Evolutionary conservation across 805 yeast genomes (phyloP), one percentile per base, ranked within the genome.

Genomic region (Yarrowia sp.): DNA sequence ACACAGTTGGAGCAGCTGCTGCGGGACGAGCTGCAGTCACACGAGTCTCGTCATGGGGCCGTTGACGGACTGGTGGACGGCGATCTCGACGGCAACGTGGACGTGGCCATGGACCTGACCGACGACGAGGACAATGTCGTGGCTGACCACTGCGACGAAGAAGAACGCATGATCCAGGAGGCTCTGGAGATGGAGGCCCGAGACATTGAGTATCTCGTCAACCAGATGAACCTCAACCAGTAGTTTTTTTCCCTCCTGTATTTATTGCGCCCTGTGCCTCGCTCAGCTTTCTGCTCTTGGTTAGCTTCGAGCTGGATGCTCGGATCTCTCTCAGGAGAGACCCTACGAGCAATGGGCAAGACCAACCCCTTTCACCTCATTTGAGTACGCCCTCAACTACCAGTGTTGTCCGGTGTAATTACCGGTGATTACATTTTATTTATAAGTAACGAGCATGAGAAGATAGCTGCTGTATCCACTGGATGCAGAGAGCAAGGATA

Each of bases 311-410:
- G 63, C 63, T 58, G 63, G 63, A 58, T 58, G 63, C 41, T 41
- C 51, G 38, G 11, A 26, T 17, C 14, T 28, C 36, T 22, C 17
- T 28, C 26, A 12, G 8, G 16, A 24, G 35, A 16, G 35, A 9
- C 19, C 11, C 41, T 8, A 4, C 32, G 6, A 19, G 49, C 63
- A 58, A 58, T 58, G 63, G 63, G 63, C 63, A 28, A 58, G 63
- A 58, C 16, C 38, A 30, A 58, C 24, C 51, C 35, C 43, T 51
- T 54, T 58, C 51, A 58, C 63, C 63, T 58, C 46, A 36, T 58
- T 58, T 58, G 63, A 58, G 63, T 58, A 58, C 63, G 63, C 63
- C 51, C 41, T 41, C 63, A 58, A 41, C 63, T 58, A 41, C 28
- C 41, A 43, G 63, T 58, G 61, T 54, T 54, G 61, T 36, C 44